Base-by-base conservation (phyloP, 129 eudicot species). In the Tagetes patula region DNA sequence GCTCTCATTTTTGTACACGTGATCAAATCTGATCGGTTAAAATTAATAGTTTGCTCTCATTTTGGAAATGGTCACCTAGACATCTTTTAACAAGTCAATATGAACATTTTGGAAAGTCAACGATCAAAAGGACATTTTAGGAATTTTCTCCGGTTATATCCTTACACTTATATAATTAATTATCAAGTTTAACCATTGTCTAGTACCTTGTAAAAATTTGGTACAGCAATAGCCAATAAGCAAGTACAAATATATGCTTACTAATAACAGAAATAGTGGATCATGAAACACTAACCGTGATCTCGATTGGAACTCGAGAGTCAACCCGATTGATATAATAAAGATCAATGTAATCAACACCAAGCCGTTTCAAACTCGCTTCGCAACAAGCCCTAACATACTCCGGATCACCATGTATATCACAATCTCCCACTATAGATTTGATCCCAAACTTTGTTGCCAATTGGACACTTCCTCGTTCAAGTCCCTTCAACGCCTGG, bases 341-440 rank as follows among this genome's bases (percentile, higher is more conserved):
- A n/a, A 82, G 71, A 72, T 82, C 82, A 39, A 82, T 82, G 75
- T 67, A 79, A 56, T 83, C 81, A 64, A 83, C 81, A 68, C 64
- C 81, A 65, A 79, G 83, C 0, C 86, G 74, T 77, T 83, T 79
- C 72, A 83, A 75, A 77, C 84, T 83, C 8, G 77, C 86, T 65
- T 74, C 84, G 58, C 86, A 79, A 65, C 74, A 76, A 53, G 78
- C 77, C 75, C 86, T 78, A 37, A 70, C 81, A 12, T 79, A 83
- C 65, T 62, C 80, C 2, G 86, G 86, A 75, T 83, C 83, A 37
- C 83, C 83, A 43, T 71, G 14, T 3, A 82, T 54, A 14, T 69
- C 67, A 10, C 32, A 45, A 9, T 67, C 67, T 41, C 75, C 69
- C 3, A 38, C 80, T 11, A 80, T 74, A 11, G 76, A 83, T 49